Evolutionary conservation across 345 rosid genomes (phyloP).

Genomic region (Dovyalis caffra): DNA sequence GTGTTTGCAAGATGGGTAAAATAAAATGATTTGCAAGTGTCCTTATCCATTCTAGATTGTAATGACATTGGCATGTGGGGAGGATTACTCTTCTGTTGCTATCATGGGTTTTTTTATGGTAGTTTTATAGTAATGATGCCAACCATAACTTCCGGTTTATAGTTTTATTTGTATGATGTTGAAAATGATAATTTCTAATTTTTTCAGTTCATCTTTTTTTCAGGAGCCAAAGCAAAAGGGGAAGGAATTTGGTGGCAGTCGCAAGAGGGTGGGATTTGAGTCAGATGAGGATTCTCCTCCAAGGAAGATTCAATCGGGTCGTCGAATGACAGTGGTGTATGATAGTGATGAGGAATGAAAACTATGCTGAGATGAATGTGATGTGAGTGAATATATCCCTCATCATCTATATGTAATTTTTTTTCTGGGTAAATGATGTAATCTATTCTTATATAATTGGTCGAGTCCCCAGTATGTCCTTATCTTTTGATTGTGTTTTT

Average conservation of each 20-base stretch:
- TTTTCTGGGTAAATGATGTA: too few species aligned
- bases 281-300: constrained; percentile 90
- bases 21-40: neutral
- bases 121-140: neutral
- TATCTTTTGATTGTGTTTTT: too few species aligned
- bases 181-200: neutral
- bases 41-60: too few species aligned
- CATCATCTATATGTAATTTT: too few species aligned
- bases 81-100: neutral
- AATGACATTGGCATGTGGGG: neutral
- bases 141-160: too few species aligned
- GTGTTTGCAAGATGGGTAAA: neutral
- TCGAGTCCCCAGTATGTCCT: too few species aligned
- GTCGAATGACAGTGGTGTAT: constrained; percentile 80
- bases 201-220: neutral
- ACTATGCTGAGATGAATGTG: neutral
- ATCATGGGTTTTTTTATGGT: neutral
- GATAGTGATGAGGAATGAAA: constrained; percentile 86
- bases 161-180: too few species aligned
- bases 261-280: constrained; percentile 74
- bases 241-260: constrained; percentile 51
- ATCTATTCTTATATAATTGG: too few species aligned
- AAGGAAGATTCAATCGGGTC: constrained; percentile 67
- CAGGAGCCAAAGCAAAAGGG: constrained; percentile 63
- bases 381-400: too few species aligned